Evolutionary conservation across 2,329 filamentous ascomycete genomes (phyloP).

Genomic region (Fusarium duplospermum): DNA sequence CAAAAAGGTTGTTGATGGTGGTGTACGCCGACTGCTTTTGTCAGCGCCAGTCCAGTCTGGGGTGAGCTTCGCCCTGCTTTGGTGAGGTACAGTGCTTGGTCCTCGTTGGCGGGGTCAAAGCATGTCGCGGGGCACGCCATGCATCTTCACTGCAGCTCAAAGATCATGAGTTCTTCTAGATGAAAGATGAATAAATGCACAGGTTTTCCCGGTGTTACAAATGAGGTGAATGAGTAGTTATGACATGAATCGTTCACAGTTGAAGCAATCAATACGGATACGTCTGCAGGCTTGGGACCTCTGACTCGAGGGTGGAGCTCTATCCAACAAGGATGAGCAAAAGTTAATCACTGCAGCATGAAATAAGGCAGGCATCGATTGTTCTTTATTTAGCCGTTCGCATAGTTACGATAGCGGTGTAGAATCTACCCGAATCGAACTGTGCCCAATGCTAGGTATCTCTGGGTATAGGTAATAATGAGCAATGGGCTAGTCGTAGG

Average conservation of each 20-base stretch:
- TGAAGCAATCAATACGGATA: neutral
- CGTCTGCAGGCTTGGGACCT: neutral
- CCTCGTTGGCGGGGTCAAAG: neutral
- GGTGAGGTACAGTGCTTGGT: neutral
- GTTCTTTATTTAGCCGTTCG: constrained; percentile 16
- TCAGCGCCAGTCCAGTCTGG: neutral
- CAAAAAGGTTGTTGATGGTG: constrained; percentile 11
- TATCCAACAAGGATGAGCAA: neutral
- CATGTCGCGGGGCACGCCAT: neutral
- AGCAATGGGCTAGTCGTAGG: constrained; percentile 3
- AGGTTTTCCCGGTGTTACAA: neutral
- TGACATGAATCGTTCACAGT: neutral
- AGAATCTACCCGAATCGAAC: neutral
- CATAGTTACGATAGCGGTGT: constrained; percentile 1
- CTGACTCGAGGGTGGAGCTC: neutral
- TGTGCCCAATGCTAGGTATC: neutral
- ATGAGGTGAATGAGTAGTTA: neutral
- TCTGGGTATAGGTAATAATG: constrained; percentile 20
- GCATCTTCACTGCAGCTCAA: neutral
- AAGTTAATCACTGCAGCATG: neutral
- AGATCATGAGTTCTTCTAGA: neutral
- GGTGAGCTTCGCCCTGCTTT: neutral
- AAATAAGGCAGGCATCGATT: constrained; percentile 8
- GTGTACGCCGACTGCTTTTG: neutral
- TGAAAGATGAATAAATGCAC: neutral